phyloP scores from a whole-genome alignment of 805 yeast genomes.

The Wickerhamomyces xylosicus region DNA sequence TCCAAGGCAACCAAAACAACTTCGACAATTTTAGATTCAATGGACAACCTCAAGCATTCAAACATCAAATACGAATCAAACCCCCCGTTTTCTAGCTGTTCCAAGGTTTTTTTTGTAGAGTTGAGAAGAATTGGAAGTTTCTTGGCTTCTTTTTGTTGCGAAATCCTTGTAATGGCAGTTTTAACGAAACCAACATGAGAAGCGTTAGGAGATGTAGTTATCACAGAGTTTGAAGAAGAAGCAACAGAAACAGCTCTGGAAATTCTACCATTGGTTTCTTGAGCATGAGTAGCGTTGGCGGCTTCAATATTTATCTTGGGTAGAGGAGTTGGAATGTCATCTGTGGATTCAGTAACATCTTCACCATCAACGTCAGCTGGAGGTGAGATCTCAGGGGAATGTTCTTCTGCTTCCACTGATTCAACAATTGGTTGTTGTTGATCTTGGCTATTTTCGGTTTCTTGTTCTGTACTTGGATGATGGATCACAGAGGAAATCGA shows the following conservation, averaged over 20 bases:
- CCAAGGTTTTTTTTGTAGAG: slow-evolving; percentile 22
- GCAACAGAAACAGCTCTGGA: slow-evolving; percentile 12
- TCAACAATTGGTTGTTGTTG: no score
- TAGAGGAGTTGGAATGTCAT: slow-evolving; percentile 9
- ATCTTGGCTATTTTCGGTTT: no score
- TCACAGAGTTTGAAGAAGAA: background rate
- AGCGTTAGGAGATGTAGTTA: slow-evolving; percentile 17
- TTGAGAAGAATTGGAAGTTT: slow-evolving; percentile 28
- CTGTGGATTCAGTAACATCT: slow-evolving; percentile 9
- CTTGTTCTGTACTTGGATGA: no score
- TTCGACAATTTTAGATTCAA: slow-evolving; percentile 56
- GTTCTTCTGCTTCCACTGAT: background rate
- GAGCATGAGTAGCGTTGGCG: slow-evolving; percentile 4
- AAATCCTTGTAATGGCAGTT: slow-evolving; percentile 47
- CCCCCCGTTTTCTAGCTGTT: slow-evolving; percentile 16
- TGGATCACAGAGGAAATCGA: no score
- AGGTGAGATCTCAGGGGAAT: background rate
- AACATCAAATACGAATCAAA: slow-evolving; percentile 50
- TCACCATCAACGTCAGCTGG: slow-evolving; percentile 2
- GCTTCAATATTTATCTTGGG: slow-evolving; percentile 7
- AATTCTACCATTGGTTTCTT: slow-evolving; percentile 13
- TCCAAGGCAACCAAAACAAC: slow-evolving; percentile 72
- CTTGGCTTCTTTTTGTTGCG: slow-evolving; percentile 50
- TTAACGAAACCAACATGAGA: slow-evolving; percentile 34
- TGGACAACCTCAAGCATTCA: slow-evolving; percentile 67